phyloP scores from a whole-genome alignment of 129 eudicot genomes.

The Helianthus tuberosus region DNA sequence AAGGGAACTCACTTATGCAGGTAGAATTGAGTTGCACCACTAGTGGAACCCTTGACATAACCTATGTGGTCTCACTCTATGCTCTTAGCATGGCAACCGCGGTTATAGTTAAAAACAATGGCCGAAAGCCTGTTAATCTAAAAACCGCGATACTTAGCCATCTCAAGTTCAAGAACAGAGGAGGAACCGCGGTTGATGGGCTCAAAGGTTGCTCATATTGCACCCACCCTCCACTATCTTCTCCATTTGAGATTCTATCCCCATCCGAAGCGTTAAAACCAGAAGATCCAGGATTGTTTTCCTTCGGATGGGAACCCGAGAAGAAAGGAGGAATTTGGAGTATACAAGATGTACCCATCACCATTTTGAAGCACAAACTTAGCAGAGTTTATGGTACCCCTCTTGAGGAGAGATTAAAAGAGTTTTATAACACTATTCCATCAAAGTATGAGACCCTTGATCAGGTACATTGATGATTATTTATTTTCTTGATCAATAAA shows the following conservation, averaged over 20 bases:
- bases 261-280: slow-evolving; percentile 77
- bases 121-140: slow-evolving; percentile 58
- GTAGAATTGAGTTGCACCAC: slow-evolving; percentile 70
- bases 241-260: slow-evolving; percentile 66
- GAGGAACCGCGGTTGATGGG: slow-evolving; percentile 64
- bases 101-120: slow-evolving; percentile 78
- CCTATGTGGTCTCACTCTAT: slow-evolving; percentile 76
- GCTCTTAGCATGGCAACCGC: slow-evolving; percentile 88
- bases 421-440: slow-evolving; percentile 59
- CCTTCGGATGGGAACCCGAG: slow-evolving; percentile 74
- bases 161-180: slow-evolving; percentile 55
- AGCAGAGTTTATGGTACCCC: slow-evolving; percentile 85
- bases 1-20: slow-evolving; percentile 24
- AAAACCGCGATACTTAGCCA: slow-evolving; percentile 73
- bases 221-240: slow-evolving; percentile 76
- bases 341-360: slow-evolving; percentile 66
- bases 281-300: slow-evolving; percentile 74
- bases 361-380: slow-evolving; percentile 72
- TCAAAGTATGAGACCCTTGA: slow-evolving; percentile 85
- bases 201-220: slow-evolving; percentile 67
- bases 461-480: slow-evolving; percentile 54
- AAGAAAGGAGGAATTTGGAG: slow-evolving; percentile 69
- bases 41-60: slow-evolving; percentile 68
- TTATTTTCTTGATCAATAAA: background rate
- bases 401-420: slow-evolving; percentile 65